Conservation (phyloP, 169 alveolate genomes). For the Babesia bovis region DNA sequence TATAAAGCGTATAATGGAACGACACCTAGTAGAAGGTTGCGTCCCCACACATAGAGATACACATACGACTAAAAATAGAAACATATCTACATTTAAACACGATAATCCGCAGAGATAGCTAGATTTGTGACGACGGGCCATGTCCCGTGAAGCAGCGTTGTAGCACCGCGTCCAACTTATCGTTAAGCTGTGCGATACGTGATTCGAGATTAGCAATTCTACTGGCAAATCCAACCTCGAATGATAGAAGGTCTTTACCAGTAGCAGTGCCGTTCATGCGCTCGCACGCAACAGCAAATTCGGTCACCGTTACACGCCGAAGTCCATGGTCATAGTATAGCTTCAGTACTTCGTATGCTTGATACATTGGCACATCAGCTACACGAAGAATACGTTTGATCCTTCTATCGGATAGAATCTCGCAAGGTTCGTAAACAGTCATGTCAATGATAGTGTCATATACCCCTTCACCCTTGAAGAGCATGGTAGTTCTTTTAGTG, state of each 20-base stretch:
- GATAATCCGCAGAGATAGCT: not conserved
- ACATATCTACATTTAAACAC: not conserved
- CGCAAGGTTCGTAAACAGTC: constrained; percentile 33
- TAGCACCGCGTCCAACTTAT: constrained; percentile 24
- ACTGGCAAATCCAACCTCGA: constrained; percentile 27
- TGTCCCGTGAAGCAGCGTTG: not conserved
- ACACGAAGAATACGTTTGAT: constrained; percentile 25
- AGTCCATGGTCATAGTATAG: constrained; percentile 38
- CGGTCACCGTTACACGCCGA: constrained; percentile 18
- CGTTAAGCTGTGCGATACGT: constrained; percentile 6
- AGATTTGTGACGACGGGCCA: not conserved
- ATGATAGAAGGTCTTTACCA: constrained; percentile 33
- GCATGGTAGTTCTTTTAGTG: not conserved
- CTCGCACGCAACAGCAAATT: constrained; percentile 50
- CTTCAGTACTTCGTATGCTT: constrained; percentile 62
- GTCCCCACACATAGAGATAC: constrained; percentile 14
- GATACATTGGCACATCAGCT: constrained; percentile 47
- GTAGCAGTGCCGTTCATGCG: constrained; percentile 39
- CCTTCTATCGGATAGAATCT: constrained; percentile 15
- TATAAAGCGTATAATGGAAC: no score
- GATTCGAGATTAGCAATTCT: constrained; percentile 32
- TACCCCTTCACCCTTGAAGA: not conserved
- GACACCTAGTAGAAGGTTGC: not conserved
- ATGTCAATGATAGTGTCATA: constrained; percentile 27
- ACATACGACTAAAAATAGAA: not conserved